Evolutionary conservation across 2,329 filamentous ascomycete genomes (phyloP), one percentile per base, ranked within the genome.

Genomic region (Sclerotinia glacialis): DNA sequence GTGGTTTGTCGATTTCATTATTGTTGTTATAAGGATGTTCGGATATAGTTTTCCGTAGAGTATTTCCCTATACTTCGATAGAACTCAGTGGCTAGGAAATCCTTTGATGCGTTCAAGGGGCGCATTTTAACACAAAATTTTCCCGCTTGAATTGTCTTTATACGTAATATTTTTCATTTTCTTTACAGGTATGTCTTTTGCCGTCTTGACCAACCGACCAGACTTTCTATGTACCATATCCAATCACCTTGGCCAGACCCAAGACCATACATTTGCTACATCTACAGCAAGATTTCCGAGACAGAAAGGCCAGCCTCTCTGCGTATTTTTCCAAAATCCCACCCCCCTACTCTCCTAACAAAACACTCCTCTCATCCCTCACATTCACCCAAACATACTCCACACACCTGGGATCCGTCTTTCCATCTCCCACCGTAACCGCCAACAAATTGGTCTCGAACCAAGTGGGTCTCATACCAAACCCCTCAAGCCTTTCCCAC

Each of bases 401-500:
- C 12, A 73, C 73, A 68, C 71, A 74, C 40, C 72, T 68, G 2
- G 73, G 73, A 65, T 74, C 73, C 50, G 68, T 69, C 49, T 72
- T 73, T 18, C 67, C 67, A 18, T 63, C 40, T 9, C 64, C 65
- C 64, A 74, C 31, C 5, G 74, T 74, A 46, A 74, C 71, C 1
- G 70, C 70, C 47, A 76, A 60, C 49, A 75, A 62, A 63, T 76
- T 76, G 11, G 72, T 61, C 70, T 76, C 75, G 40, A 72, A 68
- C 71, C 72, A 75, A 11, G 69, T 68, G 16, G 74, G 72, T n/a
- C 75, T 52, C 69, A 77, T 69, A 0, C 75, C 75, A 37, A 73
- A 73, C 1, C 60, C 67, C 67, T 77, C 75, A 16, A 76, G 58
- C 0, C 70, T 55, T 63, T 76, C 74, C 75, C 75, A 77, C 73